A percentile compares a stretch with the other conserved stretches of the same genome.
Conservation (phyloP, 768 basidiomycete genomes). For the Leccinum disarticulatum region DNA sequence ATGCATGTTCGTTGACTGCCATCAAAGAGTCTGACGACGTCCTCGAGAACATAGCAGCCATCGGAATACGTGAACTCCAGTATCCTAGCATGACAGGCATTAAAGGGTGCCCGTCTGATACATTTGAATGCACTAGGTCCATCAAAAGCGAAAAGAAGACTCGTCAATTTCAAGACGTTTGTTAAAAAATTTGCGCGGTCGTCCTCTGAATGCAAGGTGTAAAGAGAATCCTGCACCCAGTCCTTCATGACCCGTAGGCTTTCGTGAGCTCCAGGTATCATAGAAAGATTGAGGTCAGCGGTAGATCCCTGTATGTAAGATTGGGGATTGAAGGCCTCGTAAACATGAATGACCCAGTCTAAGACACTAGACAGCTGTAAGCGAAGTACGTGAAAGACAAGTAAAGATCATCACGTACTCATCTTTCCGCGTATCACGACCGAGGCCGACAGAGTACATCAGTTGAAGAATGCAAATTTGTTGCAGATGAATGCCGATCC, state of each 20-base stretch:
- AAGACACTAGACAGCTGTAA: constrained; percentile 4
- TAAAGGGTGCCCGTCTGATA: constrained; percentile 35
- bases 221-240: constrained; percentile 53
- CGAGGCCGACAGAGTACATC: constrained; percentile 18
- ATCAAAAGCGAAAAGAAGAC: constrained; percentile 42
- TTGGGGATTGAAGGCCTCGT: constrained; percentile 51
- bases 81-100: constrained; percentile 6
- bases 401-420: constrained; percentile 5
- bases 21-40: constrained; percentile 32
- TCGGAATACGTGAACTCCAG: constrained; percentile 13
- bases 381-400: too few relatives aligned
- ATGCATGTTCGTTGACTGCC: constrained; percentile 29
- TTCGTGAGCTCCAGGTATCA: constrained; percentile 40
- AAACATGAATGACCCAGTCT: constrained; percentile 41
- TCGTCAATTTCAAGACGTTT: constrained; percentile 35
- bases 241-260: constrained; percentile 39
- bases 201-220: constrained; percentile 15
- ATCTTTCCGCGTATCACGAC: not conserved
- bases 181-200: constrained; percentile 35
- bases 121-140: constrained; percentile 32
- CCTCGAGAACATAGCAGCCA: constrained; percentile 31
- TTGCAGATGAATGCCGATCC: constrained; percentile 45
- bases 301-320: constrained; percentile 46
- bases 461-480: constrained; percentile 49
- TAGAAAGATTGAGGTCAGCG: constrained; percentile 32